Conservation (phyloP, 148 eudicot genomes). For the Heliamphora exappendiculata region DNA sequence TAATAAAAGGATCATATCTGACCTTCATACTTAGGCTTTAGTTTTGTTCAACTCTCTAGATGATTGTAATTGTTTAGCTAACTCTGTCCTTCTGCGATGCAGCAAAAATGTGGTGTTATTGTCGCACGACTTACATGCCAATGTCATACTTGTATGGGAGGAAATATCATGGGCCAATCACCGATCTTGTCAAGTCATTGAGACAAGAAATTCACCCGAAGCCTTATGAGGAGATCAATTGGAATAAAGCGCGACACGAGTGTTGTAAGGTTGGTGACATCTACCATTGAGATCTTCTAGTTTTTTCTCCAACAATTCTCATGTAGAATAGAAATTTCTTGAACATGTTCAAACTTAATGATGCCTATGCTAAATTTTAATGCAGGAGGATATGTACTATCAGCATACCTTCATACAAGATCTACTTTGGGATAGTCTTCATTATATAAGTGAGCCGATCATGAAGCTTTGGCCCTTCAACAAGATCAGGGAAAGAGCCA, state of each 20-base stretch:
- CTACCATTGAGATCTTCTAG: too few relatives aligned
- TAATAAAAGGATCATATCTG: too few relatives aligned
- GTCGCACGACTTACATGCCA: slow-evolving; percentile 34
- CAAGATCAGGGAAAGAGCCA: slow-evolving; percentile 28
- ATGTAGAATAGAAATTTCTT: neutral
- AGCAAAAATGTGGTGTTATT: slow-evolving; percentile 36
- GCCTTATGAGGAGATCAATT: slow-evolving; percentile 23
- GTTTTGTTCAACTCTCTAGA: too few relatives aligned
- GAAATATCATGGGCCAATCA: slow-evolving; percentile 25
- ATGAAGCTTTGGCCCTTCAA: slow-evolving; percentile 24
- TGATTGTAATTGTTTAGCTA: neutral
- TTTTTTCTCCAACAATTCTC: too few relatives aligned
- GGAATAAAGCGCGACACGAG: slow-evolving; percentile 30
- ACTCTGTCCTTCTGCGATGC: neutral
- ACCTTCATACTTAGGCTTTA: too few relatives aligned
- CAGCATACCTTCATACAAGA: slow-evolving; percentile 27
- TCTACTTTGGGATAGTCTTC: slow-evolving; percentile 30
- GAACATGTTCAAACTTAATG: neutral
- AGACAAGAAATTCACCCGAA: slow-evolving; percentile 27
- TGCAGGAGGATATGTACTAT: slow-evolving; percentile 34
- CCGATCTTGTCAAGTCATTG: slow-evolving; percentile 21
- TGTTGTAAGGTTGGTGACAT: slow-evolving; percentile 23
- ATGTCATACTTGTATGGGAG: slow-evolving; percentile 34
- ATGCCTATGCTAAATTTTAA: neutral
- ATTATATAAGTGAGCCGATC: slow-evolving; percentile 27